Evolutionary conservation across 1,284 basidiomycete species (phyloP).

Genomic region (Mycena sp.): DNA sequence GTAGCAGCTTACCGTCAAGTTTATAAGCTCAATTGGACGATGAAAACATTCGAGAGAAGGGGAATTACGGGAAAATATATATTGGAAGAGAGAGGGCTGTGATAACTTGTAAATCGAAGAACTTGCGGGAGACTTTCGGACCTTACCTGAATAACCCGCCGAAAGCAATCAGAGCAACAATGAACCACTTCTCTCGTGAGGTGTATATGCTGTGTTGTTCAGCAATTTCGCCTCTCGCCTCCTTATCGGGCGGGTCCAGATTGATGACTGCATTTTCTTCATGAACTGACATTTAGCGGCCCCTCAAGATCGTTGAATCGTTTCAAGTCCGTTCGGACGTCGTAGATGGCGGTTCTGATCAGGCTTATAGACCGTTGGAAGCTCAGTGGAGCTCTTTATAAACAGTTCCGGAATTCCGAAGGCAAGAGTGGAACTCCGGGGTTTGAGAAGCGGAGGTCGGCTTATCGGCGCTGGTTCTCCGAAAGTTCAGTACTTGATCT

Average conservation of each 20-base stretch:
- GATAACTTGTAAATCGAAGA: too few species aligned
- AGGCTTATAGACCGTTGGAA: too few species aligned
- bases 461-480: too few species aligned
- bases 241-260: neutral
- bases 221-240: neutral
- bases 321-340: too few species aligned
- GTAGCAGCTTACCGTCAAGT: constrained; percentile 61
- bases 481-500: too few species aligned
- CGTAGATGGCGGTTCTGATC: too few species aligned
- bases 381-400: too few species aligned
- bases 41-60: constrained; percentile 68
- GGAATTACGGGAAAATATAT: constrained; percentile 86
- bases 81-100: constrained; percentile 76
- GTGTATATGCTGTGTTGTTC: constrained; percentile 40
- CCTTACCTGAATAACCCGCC: constrained; percentile 73
- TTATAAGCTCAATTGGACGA: constrained; percentile 73
- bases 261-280: neutral
- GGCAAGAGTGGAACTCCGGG: too few species aligned
- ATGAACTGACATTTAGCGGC: neutral
- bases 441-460: too few species aligned
- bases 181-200: constrained; percentile 69
- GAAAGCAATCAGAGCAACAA: constrained; percentile 65
- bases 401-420: too few species aligned
- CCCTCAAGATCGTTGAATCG: constrained; percentile 1
- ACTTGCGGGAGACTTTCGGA: too few species aligned